Conservation (phyloP, 257 asterid genomes). For the Ligustrum vulgare region DNA sequence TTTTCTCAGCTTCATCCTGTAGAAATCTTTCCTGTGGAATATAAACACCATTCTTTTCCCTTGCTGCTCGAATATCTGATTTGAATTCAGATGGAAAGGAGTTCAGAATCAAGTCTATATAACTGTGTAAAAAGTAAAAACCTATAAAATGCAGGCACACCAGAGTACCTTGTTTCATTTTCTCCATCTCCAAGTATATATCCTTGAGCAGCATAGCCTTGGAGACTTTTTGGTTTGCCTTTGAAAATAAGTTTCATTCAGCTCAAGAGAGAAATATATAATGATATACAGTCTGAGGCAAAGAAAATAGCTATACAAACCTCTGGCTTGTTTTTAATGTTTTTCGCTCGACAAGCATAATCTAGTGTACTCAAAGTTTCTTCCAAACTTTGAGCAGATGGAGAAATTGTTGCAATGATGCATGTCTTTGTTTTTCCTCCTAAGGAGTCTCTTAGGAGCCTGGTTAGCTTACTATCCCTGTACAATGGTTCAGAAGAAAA, state of each 20-base stretch:
- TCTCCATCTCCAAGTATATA: conserved; percentile 68
- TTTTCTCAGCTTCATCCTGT: conserved; percentile 82
- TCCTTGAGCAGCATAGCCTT: conserved; percentile 77
- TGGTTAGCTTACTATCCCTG: conserved; percentile 90
- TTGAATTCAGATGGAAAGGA: conserved; percentile 1
- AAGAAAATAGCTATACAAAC: conserved; percentile 27
- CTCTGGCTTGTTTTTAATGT: conserved; percentile 86
- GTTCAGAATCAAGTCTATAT: conserved; percentile 1
- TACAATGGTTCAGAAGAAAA: conserved; percentile 17
- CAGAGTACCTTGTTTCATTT: conserved; percentile 74
- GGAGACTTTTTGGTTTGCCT: conserved; percentile 83
- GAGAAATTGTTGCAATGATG: conserved; percentile 80
- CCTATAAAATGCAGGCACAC: conserved; percentile 17
- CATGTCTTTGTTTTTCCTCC: conserved; percentile 93
- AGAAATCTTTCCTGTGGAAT: conserved; percentile 80
- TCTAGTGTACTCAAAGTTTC: conserved; percentile 85
- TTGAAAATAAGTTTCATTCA: conserved; percentile 34
- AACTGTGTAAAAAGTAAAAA: neutral
- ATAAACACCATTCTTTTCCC: conserved; percentile 84
- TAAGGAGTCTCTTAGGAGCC: conserved; percentile 78
- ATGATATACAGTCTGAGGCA: conserved; percentile 1
- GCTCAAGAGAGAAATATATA: conserved; percentile 19
- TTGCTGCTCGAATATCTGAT: conserved; percentile 84
- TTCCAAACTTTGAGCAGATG: conserved; percentile 68
- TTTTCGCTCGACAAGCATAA: conserved; percentile 86